Evolutionary conservation across 352 stramenopile species (phyloP), one percentile per base, ranked within the genome.

Genomic region (Lagenidium giganteum): DNA sequence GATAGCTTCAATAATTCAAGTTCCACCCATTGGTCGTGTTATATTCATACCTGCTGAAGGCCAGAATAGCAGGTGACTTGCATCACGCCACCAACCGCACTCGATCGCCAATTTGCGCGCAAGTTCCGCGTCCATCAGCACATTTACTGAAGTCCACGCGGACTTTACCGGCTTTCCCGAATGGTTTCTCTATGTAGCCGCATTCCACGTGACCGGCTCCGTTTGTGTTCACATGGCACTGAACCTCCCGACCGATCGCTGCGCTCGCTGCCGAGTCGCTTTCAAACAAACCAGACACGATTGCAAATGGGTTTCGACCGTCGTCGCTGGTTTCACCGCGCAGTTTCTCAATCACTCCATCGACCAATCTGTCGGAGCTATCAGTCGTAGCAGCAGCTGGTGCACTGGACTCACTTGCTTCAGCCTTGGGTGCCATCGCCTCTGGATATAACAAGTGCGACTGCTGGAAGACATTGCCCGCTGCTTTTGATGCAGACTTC

Each of bases 161-260:
- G 4, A 91, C 69, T 46, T 91, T 88, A 8, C 79, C 79, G 22
- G 71, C 75, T 31, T 88, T 91, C 3, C 79, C 79, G 32, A 91
- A 91, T 14, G 74, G 63, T 30, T 83, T 86, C 22, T 87, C 74
- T 27, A 88, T 73, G 18, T 49, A 32, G 0, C 79, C 79, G 17
- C 47, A n/a, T 13, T 87, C 66, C 11, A 36, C n/a, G 36, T 26
- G 17, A 5, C 44, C 41, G 5, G 20, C 8, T 27, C 20, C n/a
- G 0, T 46, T n/a, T 7, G 24, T 13, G n/a, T 14, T 58, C 3
- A 61, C 31, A 9, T 46, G 27, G 32, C 45, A 77, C 0, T 37
- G 43, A 3, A 80, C 67, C 18, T 21, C 34, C 13, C 24, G 34
- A 1, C 64, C 61, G 0, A 69, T 50, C 7, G 63, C 66, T 7